phyloP scores from a whole-genome alignment of 495 filamentous ascomycete species.

The Neurospora tetraspora region DNA sequence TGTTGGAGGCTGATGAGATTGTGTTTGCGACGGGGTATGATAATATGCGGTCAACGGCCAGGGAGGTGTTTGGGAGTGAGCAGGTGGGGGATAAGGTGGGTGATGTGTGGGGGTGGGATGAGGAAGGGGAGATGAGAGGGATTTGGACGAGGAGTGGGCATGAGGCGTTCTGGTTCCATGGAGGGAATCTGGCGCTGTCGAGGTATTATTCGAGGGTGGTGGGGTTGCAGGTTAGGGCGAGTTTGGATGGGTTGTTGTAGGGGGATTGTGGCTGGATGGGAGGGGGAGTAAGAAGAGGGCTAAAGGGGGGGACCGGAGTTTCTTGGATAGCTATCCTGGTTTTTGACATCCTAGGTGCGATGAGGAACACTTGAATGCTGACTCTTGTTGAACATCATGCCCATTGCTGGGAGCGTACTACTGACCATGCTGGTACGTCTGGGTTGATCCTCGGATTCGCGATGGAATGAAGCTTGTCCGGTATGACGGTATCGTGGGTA shows the following conservation, averaged over 20 bases:
- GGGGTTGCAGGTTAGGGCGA: slow-evolving; percentile 67
- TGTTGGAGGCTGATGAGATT: slow-evolving; percentile 68
- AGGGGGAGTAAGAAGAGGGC: not conserved
- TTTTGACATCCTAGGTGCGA: not conserved
- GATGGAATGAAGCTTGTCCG: too few species aligned
- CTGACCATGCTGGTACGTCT: not conserved
- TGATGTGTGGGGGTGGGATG: slow-evolving; percentile 70
- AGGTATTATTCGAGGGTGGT: slow-evolving; percentile 62
- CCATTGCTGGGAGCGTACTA: not conserved
- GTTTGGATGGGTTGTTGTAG: slow-evolving; percentile 41
- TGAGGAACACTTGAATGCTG: not conserved
- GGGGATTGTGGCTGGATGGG: not conserved
- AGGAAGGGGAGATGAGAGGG: slow-evolving; percentile 61
- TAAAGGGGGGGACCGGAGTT: not conserved
- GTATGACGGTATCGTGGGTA: too few species aligned
- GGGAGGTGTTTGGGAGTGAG: slow-evolving; percentile 59
- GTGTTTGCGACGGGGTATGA: slow-evolving; percentile 76
- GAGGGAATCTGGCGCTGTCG: slow-evolving; percentile 66
- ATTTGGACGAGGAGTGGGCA: slow-evolving; percentile 68
- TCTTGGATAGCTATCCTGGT: not conserved
- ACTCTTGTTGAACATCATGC: not conserved
- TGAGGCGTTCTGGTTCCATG: slow-evolving; percentile 76
- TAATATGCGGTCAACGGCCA: slow-evolving; percentile 60
- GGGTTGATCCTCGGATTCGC: too few species aligned
- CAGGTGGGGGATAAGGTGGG: slow-evolving; percentile 49